Conservation (phyloP, 495 filamentous ascomycete species). For the Aspergillus ostianus region DNA sequence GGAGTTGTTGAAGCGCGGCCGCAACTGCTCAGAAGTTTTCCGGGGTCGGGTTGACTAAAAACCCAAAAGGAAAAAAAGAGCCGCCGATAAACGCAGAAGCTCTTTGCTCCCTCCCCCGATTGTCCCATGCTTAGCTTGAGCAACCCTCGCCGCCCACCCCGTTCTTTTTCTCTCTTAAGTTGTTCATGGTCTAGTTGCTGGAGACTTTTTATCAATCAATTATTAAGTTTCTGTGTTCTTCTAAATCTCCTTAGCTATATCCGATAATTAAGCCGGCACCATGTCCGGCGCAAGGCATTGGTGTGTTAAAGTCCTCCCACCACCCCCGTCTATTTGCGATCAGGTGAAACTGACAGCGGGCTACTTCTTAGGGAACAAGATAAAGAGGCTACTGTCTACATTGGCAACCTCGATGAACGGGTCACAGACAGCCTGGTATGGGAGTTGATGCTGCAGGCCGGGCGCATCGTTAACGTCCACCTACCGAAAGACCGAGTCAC, state of each 20-base stretch:
- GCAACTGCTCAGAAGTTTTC: conserved; percentile 36
- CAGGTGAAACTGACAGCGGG: neutral
- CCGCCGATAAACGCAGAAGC: conserved; percentile 14
- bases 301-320: conserved; percentile 41
- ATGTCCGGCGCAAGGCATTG: conserved; percentile 82
- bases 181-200: no score
- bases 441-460: conserved; percentile 97
- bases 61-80: conserved; percentile 14
- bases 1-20: conserved; percentile 14
- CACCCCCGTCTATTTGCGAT: neutral
- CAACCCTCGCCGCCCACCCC: neutral
- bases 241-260: neutral
- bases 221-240: neutral
- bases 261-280: conserved; percentile 14
- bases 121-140: neutral
- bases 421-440: conserved; percentile 87
- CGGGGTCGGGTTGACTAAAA: conserved; percentile 11
- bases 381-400: conserved; percentile 97
- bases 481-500: conserved; percentile 97
- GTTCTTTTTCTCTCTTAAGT: neutral
- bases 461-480: conserved; percentile 95
- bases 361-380: conserved; percentile 79
- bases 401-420: conserved; percentile 97
- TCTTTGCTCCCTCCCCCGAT: neutral
- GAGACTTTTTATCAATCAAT: no score